Conservation (phyloP, 495 filamentous ascomycete genomes). For the Clavariopsis aquatica region DNA sequence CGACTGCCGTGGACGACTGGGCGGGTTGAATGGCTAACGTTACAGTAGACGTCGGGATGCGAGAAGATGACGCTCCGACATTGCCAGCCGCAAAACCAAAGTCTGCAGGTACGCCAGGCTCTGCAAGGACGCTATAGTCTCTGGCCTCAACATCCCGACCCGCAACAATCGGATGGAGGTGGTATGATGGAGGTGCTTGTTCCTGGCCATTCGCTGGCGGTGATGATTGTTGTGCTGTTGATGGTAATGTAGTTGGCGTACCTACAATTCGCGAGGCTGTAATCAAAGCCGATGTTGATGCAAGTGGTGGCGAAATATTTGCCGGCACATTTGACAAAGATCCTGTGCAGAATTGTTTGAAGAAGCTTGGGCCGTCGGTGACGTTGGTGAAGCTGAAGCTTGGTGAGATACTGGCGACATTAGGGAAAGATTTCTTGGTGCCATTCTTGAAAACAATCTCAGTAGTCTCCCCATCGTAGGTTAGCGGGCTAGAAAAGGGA, state of each 20-base stretch:
- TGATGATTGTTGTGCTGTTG: neutral
- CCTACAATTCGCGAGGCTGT: too few species aligned
- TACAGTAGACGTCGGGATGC: neutral
- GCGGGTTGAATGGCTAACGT: neutral
- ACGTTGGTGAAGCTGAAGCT: conserved; percentile 22
- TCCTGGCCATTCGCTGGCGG: neutral
- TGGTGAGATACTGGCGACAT: conserved; percentile 43
- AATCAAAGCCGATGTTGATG: too few species aligned
- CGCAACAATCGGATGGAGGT: neutral
- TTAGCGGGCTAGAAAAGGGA: neutral
- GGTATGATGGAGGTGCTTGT: neutral
- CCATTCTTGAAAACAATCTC: conserved; percentile 51
- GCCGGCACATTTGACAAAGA: neutral
- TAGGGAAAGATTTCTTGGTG: conserved; percentile 39
- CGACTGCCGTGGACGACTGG: neutral
- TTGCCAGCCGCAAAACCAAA: neutral
- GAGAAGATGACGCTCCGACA: neutral
- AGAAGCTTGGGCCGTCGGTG: conserved; percentile 24
- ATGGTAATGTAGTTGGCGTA: neutral
- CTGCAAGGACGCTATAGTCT: neutral
- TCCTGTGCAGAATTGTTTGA: conserved; percentile 28
- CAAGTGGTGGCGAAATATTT: neutral
- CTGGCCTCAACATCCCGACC: neutral
- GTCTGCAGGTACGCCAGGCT: neutral
- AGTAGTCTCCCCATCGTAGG: conserved; percentile 44